These are phyloP conservation scores for Leishmania major DNA, from an alignment of 208 protist species.

Conservation along the genomic window DNA sequence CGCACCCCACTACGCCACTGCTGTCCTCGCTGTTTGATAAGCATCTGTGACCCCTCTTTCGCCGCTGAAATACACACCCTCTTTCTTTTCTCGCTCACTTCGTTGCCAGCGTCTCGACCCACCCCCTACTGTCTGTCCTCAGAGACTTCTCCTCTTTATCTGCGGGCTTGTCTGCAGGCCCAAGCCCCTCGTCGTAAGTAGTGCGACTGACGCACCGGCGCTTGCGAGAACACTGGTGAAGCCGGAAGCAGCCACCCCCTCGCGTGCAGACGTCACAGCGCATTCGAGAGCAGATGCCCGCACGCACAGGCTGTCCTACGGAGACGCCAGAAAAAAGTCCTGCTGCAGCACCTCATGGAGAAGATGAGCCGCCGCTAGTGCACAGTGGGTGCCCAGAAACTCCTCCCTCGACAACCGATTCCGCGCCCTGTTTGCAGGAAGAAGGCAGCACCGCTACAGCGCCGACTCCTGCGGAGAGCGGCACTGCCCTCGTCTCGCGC, in stretches of 20 bases:
- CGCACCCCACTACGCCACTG: not conserved
- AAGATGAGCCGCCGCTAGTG: not conserved
- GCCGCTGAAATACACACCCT: not conserved
- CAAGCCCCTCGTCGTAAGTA: not conserved
- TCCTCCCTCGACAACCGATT: not conserved
- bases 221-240: not conserved
- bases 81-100: not conserved
- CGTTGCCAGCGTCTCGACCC: not conserved
- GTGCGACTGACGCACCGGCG: not conserved
- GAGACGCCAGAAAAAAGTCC: not conserved
- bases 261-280: not conserved
- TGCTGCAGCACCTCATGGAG: not conserved
- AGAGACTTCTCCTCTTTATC: not conserved
- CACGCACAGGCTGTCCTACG: not conserved
- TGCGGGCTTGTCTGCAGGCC: not conserved
- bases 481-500: conserved; percentile 1
- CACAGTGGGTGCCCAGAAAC: not conserved
- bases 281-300: conserved; percentile 1
- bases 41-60: not conserved
- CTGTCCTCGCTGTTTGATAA: not conserved
- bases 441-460: not conserved
- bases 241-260: not conserved
- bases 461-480: not conserved
- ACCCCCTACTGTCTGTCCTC: not conserved
- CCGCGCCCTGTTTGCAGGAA: not conserved